Base-by-base conservation (phyloP, 73 alveolate genomes). In the Tetrahymena malaccensis region DNA sequence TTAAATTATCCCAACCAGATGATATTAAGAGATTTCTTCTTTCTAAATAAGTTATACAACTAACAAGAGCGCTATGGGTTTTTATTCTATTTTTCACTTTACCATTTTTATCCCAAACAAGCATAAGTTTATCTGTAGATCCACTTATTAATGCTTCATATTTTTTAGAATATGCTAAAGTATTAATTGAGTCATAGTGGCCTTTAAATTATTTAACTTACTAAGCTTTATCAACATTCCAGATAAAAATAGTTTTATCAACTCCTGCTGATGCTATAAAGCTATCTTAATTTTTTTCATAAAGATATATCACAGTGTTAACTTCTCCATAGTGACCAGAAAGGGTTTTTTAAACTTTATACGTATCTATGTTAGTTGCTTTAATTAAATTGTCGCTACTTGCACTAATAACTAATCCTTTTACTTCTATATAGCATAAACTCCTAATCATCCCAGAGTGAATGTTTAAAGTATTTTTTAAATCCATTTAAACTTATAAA, bases 261-360 rank as follows among this genome's bases (percentile, higher is more conserved):
- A 85, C 44, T 84, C 96, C 96, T 27, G 93, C 96, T 3, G 96
- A 94, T 19, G 96, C 96, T n/a, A 85, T 57, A 25, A 94, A 94
- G 35, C 93, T 94, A 1, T 94, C 96, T 50, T 43, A 35, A 10
- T 85, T 21, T 25, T 94, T 43, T 43, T 94, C 96, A 43, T 94
- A 43, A 43, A 94, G 93, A 84, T 94, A 57, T 11, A 34, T 83
- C 22, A 94, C 93, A 10, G 57, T 34, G 37, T 38, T 85, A 17
- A 94, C 95, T 38, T 94, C 96, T 84, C 96, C 96, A 27, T 31
- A 84, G 93, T 94, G 96, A 33, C 96, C 96, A 84, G 93, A 84
- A 25, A 94, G 58, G n/a, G 43, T 33, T 34, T 94, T 94, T 94
- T 50, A 43, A 85, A 94, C 93, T 85, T 94, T 85, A 10, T 94